These are phyloP conservation scores for Polychytrium aggregatum DNA, from an alignment of 192 early-diverging fungal genomes.

Conservation along the genomic window DNA sequence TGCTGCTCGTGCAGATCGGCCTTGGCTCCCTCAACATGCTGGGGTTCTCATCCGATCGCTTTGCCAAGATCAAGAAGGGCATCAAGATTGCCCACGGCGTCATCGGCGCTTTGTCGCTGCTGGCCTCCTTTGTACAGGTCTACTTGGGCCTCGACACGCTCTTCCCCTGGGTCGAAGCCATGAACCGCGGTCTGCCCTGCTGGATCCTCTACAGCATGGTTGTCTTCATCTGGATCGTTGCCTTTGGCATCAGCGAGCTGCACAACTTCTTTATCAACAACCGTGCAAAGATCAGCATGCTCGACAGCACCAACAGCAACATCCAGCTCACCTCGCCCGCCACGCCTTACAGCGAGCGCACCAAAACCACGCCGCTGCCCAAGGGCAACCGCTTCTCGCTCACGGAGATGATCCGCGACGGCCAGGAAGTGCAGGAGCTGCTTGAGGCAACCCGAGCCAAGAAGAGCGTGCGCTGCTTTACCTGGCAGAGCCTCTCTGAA, in stretches of 20 bases:
- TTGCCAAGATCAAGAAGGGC: conserved; percentile 5
- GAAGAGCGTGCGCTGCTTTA: too few species aligned
- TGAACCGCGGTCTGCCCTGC: conserved; percentile 9
- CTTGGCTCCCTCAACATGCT: conserved; percentile 19
- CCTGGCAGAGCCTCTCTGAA: too few species aligned
- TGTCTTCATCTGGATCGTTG: conserved; percentile 10
- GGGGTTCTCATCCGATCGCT: conserved; percentile 17
- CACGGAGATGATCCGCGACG: too few species aligned
- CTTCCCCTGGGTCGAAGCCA: conserved; percentile 17
- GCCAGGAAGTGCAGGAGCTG: too few species aligned
- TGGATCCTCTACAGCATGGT: conserved; percentile 26
- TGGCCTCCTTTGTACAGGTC: conserved; percentile 15
- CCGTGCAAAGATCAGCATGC: too few species aligned
- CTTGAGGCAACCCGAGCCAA: too few species aligned
- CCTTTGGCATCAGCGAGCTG: conserved; percentile 16
- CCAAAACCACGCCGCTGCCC: too few species aligned
- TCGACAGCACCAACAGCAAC: too few species aligned
- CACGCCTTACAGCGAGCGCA: too few species aligned
- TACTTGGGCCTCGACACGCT: conserved; percentile 22
- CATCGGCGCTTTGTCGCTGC: conserved; percentile 10
- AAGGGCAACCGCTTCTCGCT: too few species aligned
- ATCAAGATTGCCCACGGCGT: conserved; percentile 9
- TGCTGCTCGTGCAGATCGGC: conserved; percentile 17
- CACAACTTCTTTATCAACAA: too few species aligned
- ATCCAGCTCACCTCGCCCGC: too few species aligned